Conservation (phyloP, 2,329 filamentous ascomycete genomes). For the Colletotrichum orchidophilum region DNA sequence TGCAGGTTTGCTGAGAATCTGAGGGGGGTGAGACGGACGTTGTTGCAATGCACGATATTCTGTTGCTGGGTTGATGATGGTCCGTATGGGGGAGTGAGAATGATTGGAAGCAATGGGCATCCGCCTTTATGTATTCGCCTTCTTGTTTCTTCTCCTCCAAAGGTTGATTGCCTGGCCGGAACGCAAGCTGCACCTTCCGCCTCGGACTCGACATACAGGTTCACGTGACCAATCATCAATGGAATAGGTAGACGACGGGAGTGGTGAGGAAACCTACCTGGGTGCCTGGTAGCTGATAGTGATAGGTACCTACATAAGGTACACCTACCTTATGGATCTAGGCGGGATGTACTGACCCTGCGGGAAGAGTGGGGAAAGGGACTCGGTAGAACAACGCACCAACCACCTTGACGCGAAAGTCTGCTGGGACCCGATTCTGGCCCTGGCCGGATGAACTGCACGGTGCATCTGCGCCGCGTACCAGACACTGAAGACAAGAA, state of each 20-base stretch:
- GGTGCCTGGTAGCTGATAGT: background rate
- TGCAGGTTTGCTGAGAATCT: background rate
- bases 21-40: background rate
- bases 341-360: background rate
- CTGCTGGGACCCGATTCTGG: slow-evolving; percentile 14
- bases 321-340: too few relatives aligned
- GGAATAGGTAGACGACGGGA: background rate
- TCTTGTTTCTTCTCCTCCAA: background rate
- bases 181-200: background rate
- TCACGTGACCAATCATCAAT: background rate
- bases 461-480: background rate
- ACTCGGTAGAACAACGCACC: background rate
- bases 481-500: background rate
- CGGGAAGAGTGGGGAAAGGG: background rate
- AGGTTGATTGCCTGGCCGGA: background rate
- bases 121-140: slow-evolving; percentile 2
- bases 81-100: background rate
- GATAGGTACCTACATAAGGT: too few relatives aligned
- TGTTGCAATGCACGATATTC: background rate
- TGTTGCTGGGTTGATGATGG: background rate
- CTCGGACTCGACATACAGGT: background rate
- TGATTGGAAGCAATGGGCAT: background rate
- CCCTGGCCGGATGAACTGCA: slow-evolving; percentile 6
- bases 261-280: background rate
- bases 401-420: slow-evolving; percentile 12